Evolutionary conservation across 306 rosid species (phyloP).

Genomic region (Rosa multiflora): DNA sequence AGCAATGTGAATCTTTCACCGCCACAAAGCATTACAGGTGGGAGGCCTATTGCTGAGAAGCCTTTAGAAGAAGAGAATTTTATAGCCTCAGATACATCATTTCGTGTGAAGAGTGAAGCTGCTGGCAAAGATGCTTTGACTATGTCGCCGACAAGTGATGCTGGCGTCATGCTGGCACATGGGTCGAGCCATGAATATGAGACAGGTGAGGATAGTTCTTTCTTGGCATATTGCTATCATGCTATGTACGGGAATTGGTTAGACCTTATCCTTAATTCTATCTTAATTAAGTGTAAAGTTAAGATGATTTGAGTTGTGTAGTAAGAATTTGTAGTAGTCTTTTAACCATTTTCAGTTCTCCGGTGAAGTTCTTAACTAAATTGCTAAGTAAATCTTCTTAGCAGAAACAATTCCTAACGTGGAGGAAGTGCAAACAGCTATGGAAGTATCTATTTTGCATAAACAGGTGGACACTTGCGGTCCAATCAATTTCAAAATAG

Average conservation of each 20-base stretch:
- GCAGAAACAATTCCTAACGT: slow-evolving; percentile 40
- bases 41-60: slow-evolving; percentile 32
- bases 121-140: slow-evolving; percentile 28
- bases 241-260: background rate
- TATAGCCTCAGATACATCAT: slow-evolving; percentile 30
- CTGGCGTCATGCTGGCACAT: slow-evolving; percentile 30
- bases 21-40: slow-evolving; percentile 35
- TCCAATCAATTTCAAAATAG: slow-evolving; percentile 24
- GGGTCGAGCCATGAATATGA: slow-evolving; percentile 32
- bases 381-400: slow-evolving; percentile 28
- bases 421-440: slow-evolving; percentile 30
- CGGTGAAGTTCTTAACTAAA: background rate
- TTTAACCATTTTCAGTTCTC: background rate
- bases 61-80: slow-evolving; percentile 34
- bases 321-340: background rate
- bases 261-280: background rate
- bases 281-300: background rate
- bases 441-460: slow-evolving; percentile 21
- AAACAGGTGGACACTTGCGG: slow-evolving; percentile 28
- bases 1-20: slow-evolving; percentile 55
- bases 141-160: slow-evolving; percentile 26
- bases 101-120: slow-evolving; percentile 27
- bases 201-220: slow-evolving; percentile 33
- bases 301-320: background rate
- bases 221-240: background rate